Percentiles rank a stretch among this genome's conserved stretches.
Conservation (phyloP, 352 stramenopile genomes). For the Phytophthora colocasiae region DNA sequence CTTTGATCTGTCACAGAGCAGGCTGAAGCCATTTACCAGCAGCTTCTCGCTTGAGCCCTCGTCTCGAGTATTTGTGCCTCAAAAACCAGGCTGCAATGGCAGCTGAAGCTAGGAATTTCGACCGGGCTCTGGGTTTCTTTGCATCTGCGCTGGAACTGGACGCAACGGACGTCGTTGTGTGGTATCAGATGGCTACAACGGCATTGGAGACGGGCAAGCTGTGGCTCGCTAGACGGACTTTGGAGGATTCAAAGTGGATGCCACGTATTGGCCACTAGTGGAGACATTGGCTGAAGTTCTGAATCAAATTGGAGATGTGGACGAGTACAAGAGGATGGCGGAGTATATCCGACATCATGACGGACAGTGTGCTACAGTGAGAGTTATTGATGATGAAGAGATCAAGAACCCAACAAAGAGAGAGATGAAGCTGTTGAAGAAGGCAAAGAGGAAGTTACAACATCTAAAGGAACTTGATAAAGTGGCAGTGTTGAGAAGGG, state of each 20-base stretch:
- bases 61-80: constrained; percentile 72
- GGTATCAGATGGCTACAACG: constrained; percentile 70
- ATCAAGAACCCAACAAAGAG: constrained; percentile 1
- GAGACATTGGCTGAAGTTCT: constrained; percentile 69
- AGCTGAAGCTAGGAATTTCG: constrained; percentile 49
- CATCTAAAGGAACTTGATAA: constrained; percentile 32
- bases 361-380: constrained; percentile 47
- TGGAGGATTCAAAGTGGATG: constrained; percentile 68
- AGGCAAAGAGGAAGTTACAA: constrained; percentile 27
- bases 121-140: constrained; percentile 56
- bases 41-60: constrained; percentile 48
- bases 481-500: constrained; percentile 40
- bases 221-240: constrained; percentile 61
- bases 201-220: constrained; percentile 69
- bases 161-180: constrained; percentile 78
- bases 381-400: constrained; percentile 28
- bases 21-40: constrained; percentile 50
- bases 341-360: constrained; percentile 55
- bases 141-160: constrained; percentile 61
- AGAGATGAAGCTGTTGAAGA: constrained; percentile 18
- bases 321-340: constrained; percentile 56
- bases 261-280: constrained; percentile 70
- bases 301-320: constrained; percentile 54
- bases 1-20: too few relatives aligned
- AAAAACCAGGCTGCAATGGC: constrained; percentile 76